Base-by-base conservation (phyloP, 345 rosid species). In the Garcia nutans region DNA sequence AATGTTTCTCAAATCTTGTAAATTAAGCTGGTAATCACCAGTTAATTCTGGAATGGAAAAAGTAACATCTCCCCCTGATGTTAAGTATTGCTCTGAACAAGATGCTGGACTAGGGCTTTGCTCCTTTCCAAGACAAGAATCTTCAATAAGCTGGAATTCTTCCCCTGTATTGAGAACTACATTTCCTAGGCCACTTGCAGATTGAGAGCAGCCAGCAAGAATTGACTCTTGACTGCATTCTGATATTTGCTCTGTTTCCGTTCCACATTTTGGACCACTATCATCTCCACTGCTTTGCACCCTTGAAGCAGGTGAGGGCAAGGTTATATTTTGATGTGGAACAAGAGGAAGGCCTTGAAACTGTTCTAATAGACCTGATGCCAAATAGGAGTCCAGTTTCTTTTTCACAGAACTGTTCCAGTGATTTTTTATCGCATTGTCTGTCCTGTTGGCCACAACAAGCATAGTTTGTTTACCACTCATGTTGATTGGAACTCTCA, bases 391-490 rank as follows among this genome's bases (percentile, higher is more conserved):
- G 76, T 93, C 97, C 84, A 96, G 75, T 84, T 96, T 96, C 93
- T 96, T 96, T 85, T 91, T 96, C 79, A 96, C 97, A 70, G 98
- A 96, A 85, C 99, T 96, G 89, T 96, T 92, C 99, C 99, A 96
- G 83, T 93, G 99, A 84, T 96, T 96, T 85, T 96, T 96, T 77
- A 96, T 96, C 24, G 98, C 83, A 81, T 96, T 96, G 89, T 96
- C 99, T 68, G 99, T 88, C 94, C 99, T 96, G 94, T 86, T 76
- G 77, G 70, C 76, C 79, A 81, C 41, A 19, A 81, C 72, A 82
- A 77, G 77, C 61, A 78, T 54, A 76, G 24, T 81, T 41, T 63
- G 22, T 79, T 62, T 41, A 68, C 8, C 70, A 37, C 16, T 52
- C 56, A 41, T 55, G 62, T 75, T 70, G 24, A 60, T 63, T 66